phyloP scores from a whole-genome alignment of 1,284 basidiomycete genomes.

The Rhodotorula sp. region DNA sequence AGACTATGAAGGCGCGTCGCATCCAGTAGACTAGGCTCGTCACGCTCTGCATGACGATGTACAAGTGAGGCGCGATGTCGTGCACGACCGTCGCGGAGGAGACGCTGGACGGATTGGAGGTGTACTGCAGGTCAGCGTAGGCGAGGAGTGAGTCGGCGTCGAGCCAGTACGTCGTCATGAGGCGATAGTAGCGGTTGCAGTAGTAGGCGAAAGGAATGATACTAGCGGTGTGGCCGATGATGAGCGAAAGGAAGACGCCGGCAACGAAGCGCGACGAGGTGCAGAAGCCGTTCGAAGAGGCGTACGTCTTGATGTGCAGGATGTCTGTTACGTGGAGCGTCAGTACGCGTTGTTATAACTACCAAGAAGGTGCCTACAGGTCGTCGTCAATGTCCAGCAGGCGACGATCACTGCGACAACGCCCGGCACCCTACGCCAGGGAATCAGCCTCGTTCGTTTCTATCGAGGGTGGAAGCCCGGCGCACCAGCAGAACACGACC shows the following conservation, averaged over 20 bases:
- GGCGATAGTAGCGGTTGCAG: too few species aligned
- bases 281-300: too few species aligned
- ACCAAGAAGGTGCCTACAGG: neutral
- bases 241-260: too few species aligned
- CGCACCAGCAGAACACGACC: too few species aligned
- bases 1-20: neutral
- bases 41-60: neutral
- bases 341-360: too few species aligned
- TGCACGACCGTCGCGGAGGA: neutral
- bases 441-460: neutral
- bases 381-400: neutral
- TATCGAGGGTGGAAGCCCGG: too few species aligned
- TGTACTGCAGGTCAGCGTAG: neutral
- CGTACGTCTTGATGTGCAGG: neutral
- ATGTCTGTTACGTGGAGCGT: too few species aligned
- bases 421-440: neutral
- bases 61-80: neutral
- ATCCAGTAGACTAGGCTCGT: neutral
- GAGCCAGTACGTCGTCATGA: neutral
- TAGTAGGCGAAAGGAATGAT: too few species aligned
- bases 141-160: neutral
- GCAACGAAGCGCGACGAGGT: too few species aligned
- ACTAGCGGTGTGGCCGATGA: too few species aligned
- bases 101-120: neutral
- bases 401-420: neutral